Evolutionary conservation across 371 early-diverging fungal species (phyloP).

Genomic region (Actinomortierella ambigua): DNA sequence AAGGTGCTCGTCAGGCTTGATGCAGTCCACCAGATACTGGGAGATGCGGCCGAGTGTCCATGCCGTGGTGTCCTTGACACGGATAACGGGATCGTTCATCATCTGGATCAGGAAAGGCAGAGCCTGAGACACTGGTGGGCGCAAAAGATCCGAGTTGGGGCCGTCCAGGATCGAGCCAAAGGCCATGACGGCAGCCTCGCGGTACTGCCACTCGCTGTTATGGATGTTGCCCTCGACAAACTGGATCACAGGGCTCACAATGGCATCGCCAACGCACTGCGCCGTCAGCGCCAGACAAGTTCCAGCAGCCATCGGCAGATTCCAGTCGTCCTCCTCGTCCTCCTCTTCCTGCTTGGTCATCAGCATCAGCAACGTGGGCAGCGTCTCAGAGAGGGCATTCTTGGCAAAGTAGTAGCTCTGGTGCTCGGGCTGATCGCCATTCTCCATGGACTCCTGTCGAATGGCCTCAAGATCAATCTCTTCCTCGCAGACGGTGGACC

Average conservation of each 20-base stretch:
- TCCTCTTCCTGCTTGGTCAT: slow-evolving; percentile 95
- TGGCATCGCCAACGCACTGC: slow-evolving; percentile 75
- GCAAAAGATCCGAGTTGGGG: slow-evolving; percentile 69
- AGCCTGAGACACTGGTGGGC: slow-evolving; percentile 84
- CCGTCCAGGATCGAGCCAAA: slow-evolving; percentile 98
- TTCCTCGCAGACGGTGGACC: slow-evolving; percentile 97
- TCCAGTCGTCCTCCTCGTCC: slow-evolving; percentile 98
- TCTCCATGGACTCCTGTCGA: slow-evolving; percentile 57
- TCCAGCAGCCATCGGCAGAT: slow-evolving; percentile 95
- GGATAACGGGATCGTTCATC: slow-evolving; percentile 84
- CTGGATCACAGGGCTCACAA: slow-evolving; percentile 84
- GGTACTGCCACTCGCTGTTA: slow-evolving; percentile 86
- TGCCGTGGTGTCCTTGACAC: slow-evolving; percentile 94
- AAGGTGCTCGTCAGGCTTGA: slow-evolving; percentile 77
- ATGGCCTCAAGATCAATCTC: slow-evolving; percentile 78
- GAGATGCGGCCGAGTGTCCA: slow-evolving; percentile 96
- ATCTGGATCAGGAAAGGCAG: slow-evolving; percentile 85
- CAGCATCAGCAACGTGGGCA: slow-evolving; percentile 86
- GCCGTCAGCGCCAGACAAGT: slow-evolving; percentile 91
- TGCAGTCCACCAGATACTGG: slow-evolving; percentile 71
- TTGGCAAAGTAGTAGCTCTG: slow-evolving; percentile 77
- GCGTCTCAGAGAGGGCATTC: slow-evolving; percentile 74
- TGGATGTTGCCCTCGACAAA: slow-evolving; percentile 89
- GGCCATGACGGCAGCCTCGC: slow-evolving; percentile 97
- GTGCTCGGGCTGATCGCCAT: slow-evolving; percentile 61